Conservation (phyloP, 169 alveolate genomes). For the Perkinsus olseni region DNA sequence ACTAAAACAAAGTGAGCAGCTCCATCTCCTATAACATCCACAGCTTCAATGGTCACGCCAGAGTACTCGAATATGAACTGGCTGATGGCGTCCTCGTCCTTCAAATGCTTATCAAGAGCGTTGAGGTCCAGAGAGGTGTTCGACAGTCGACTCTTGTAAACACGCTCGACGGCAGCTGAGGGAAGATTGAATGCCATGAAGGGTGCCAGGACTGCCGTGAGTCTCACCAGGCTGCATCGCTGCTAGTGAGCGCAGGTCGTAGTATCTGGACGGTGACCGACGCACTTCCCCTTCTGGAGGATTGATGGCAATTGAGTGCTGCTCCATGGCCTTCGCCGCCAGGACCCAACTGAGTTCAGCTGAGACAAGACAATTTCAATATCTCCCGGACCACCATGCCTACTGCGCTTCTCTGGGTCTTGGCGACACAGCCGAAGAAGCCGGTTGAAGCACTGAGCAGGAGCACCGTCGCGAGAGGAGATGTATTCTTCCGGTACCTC, state of each 20-base stretch:
- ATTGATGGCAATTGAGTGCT: neutral
- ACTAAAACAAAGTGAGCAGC: neutral
- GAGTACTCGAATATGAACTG: neutral
- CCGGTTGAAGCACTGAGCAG: neutral
- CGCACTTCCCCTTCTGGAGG: neutral
- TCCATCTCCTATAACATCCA: too few species aligned
- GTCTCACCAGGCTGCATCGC: neutral
- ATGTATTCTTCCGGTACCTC: neutral
- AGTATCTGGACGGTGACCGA: neutral
- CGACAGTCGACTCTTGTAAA: neutral
- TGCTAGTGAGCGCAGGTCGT: neutral
- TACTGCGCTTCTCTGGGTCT: neutral
- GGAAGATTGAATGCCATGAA: neutral
- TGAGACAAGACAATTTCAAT: neutral
- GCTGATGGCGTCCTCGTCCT: neutral
- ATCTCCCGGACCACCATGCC: neutral
- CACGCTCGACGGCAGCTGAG: neutral
- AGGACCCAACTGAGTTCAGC: neutral
- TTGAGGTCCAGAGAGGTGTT: neutral
- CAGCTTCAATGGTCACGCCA: too few species aligned
- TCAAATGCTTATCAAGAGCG: neutral
- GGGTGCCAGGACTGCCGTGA: neutral
- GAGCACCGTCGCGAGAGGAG: neutral
- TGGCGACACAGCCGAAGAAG: neutral
- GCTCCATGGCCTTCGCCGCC: neutral